Conservation (phyloP, 2,329 filamentous ascomycete species). For the Penicillium olsonii region DNA sequence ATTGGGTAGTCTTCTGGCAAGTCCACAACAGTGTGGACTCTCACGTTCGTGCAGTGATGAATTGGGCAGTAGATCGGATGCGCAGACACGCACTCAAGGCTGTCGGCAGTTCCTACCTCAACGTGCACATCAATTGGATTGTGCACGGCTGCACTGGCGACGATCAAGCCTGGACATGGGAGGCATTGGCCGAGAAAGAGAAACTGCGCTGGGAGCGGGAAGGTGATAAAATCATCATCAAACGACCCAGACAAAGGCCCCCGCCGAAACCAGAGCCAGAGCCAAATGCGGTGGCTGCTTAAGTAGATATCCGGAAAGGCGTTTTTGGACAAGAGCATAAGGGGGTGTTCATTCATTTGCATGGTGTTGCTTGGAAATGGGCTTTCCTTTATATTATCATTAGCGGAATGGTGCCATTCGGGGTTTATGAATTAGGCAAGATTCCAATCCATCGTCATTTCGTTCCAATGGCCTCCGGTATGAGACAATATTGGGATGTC, state of each 20-base stretch:
- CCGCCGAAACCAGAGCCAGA: conserved; percentile 21
- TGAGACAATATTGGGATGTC: conserved; percentile 8
- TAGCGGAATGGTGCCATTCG: conserved; percentile 8
- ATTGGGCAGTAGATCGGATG: conserved; percentile 75
- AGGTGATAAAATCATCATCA: conserved; percentile 73
- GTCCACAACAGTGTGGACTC: conserved; percentile 74
- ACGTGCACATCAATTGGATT: conserved; percentile 70
- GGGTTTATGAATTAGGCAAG: conserved; percentile 12
- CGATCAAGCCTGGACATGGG: conserved; percentile 61
- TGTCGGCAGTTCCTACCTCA: conserved; percentile 78
- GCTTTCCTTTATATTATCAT: conserved; percentile 15
- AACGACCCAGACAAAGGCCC: conserved; percentile 49
- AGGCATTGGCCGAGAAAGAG: conserved; percentile 65
- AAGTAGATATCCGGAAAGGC: neutral
- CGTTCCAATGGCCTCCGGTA: conserved; percentile 8
- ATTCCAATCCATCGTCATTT: neutral
- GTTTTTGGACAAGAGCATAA: conserved; percentile 9
- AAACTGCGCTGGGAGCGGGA: conserved; percentile 85
- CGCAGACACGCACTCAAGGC: conserved; percentile 80
- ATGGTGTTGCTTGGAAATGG: conserved; percentile 21
- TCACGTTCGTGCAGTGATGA: conserved; percentile 75
- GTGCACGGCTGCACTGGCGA: conserved; percentile 55
- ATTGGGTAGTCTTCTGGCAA: conserved; percentile 78
- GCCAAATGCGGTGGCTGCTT: conserved; percentile 10
- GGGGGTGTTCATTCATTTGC: conserved; percentile 18